Evolutionary conservation across 352 stramenopile species (phyloP).

Genomic region (Globisporangium ultimum): DNA sequence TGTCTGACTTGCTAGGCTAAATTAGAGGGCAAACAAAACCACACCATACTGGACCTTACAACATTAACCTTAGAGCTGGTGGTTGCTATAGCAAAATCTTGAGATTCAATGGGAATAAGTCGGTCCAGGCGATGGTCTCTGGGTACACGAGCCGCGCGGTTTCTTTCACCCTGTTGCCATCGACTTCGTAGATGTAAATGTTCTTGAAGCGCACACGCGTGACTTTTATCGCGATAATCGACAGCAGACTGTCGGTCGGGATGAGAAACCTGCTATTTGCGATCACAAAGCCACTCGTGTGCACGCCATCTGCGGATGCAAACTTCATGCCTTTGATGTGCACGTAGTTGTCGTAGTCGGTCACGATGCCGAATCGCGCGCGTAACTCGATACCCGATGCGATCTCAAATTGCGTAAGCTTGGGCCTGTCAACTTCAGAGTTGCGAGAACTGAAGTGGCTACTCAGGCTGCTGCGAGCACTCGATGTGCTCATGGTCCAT

Average conservation of each 20-base stretch:
- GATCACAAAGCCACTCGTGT: constrained; percentile 15
- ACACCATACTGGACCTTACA: too few relatives aligned
- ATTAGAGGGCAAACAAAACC: too few relatives aligned
- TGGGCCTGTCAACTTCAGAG: background rate
- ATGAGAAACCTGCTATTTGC: constrained; percentile 15
- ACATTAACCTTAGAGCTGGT: too few relatives aligned
- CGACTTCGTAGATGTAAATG: constrained; percentile 8
- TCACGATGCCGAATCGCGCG: constrained; percentile 8
- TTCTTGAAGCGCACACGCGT: constrained; percentile 3
- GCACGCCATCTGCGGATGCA: constrained; percentile 19
- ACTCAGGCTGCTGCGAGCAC: constrained; percentile 3
- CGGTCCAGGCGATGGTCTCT: background rate
- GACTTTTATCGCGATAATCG: constrained; percentile 15
- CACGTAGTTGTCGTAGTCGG: constrained; percentile 14
- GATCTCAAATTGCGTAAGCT: constrained; percentile 9
- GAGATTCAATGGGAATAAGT: constrained; percentile 4
- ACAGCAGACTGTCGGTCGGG: constrained; percentile 5
- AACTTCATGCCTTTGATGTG: constrained; percentile 18
- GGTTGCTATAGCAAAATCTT: constrained; percentile 16
- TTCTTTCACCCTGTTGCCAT: constrained; percentile 6
- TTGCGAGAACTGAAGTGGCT: background rate
- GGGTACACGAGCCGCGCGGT: constrained; percentile 7
- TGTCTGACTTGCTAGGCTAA: too few relatives aligned
- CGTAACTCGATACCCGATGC: constrained; percentile 8
- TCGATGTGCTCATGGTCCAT: background rate